Base-by-base conservation (phyloP, 495 filamentous ascomycete genomes). In the Xanthoparmelia taractica region DNA sequence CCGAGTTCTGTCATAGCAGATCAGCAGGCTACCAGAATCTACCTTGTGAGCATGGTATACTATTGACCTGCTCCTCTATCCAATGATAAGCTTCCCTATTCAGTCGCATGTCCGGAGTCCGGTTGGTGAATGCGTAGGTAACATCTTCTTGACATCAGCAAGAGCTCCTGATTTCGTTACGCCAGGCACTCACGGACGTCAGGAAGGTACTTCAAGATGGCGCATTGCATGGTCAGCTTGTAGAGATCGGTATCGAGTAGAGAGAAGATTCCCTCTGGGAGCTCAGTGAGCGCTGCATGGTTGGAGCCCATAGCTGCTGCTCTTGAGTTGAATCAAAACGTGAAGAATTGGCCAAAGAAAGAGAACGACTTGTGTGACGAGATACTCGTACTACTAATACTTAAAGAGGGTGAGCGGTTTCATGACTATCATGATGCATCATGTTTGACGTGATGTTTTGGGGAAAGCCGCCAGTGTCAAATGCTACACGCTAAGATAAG, bases 211-310 rank as follows among this genome's bases (percentile, higher is more conserved):
- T 90, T 92, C 58, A 96, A 80, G 66, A 97, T 84, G 47, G 92
- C 94, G 71, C 90, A 96, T 85, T 98, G 94, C 94, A 98, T 98
- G 13, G 94, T 98, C 70, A 98, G 75, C 75, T 98, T 98, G 81
- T 98, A 98, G 48, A 98, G 79, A 78, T 98, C 94, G 2, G 94
- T 98, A 72, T 98, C 94, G 45, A 98, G 84, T 65, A 98, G 86
- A 64, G 94, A 97, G 73, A 83, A 87, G 70, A 97, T 85, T 43
- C 91, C 92, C 68, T 84, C 81, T n/a, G 83, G 80, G 31, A 73
- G 60, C 45, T 60, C 61, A 18, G 47, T 33, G 31, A 59, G 27
- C 31, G 36, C 29, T 8, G 43, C 23, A 36, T 58, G 55, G 38
- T 31, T 52, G 27, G 56, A 33, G 50, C 59, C 55, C 64, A 66